Evolutionary conservation across 2,329 filamentous ascomycete species (phyloP).

Genomic region (Stemphylium lycopersici): DNA sequence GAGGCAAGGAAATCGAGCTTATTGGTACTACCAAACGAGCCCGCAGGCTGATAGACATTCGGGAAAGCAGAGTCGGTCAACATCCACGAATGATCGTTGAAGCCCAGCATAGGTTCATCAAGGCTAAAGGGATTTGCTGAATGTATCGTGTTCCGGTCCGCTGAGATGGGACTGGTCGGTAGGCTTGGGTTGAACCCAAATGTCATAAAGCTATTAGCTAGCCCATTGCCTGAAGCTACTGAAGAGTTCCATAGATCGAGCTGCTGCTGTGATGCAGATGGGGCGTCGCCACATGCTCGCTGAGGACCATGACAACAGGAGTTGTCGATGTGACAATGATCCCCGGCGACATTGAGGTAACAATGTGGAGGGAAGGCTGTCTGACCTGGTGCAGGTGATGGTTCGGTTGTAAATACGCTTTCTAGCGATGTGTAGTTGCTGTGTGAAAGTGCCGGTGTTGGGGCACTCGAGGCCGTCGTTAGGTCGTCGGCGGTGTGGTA

Average conservation of each 20-base stretch:
- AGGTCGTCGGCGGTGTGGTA: conserved; percentile 21
- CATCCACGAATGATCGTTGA: conserved; percentile 37
- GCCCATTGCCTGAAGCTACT: conserved; percentile 32
- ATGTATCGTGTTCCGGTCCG: conserved; percentile 19
- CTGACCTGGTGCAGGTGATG: conserved; percentile 32
- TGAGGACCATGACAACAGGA: conserved; percentile 43
- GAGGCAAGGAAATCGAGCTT: conserved; percentile 40
- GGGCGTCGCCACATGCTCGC: conserved; percentile 38
- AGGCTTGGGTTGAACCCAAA: conserved; percentile 33
- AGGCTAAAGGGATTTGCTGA: conserved; percentile 24
- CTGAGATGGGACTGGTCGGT: conserved; percentile 28
- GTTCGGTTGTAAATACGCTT: conserved; percentile 35
- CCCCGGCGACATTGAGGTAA: conserved; percentile 38
- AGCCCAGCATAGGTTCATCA: conserved; percentile 26
- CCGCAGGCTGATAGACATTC: conserved; percentile 18
- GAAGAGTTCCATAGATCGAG: conserved; percentile 38
- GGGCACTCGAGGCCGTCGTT: conserved; percentile 32
- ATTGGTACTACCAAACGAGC: conserved; percentile 16
- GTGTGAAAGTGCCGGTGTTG: conserved; percentile 40
- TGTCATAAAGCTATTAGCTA: conserved; percentile 34
- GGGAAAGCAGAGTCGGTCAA: conserved; percentile 33
- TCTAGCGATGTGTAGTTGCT: conserved; percentile 43
- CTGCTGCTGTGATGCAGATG: conserved; percentile 31
- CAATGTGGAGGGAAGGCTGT: conserved; percentile 26
- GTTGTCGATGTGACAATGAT: conserved; percentile 46